These are phyloP conservation scores for Marvania coccoides DNA, from an alignment of 139 green algal species.

Conservation along the genomic window DNA sequence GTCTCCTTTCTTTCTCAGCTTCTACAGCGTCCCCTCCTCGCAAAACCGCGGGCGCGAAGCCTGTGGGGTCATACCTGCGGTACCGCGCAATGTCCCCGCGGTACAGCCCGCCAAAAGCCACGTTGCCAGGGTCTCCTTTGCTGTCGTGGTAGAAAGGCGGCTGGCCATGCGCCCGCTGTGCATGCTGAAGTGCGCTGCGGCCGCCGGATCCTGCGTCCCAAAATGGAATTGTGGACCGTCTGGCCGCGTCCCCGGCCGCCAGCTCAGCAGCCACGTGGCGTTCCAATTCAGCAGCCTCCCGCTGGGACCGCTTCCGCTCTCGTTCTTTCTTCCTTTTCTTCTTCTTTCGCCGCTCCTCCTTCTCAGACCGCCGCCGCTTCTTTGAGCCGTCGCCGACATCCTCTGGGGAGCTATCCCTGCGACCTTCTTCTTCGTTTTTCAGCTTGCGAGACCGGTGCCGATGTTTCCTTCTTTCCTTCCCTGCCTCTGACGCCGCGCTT, in stretches of 20 bases:
- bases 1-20: not conserved
- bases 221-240: not conserved
- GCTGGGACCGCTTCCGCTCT: slow-evolving; percentile 3
- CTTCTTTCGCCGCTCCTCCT: not conserved
- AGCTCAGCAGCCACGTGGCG: not conserved
- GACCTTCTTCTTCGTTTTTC: not conserved
- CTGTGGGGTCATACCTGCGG: not conserved
- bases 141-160: not conserved
- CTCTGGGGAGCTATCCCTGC: slow-evolving; percentile 1
- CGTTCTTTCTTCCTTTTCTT: not conserved
- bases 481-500: not conserved
- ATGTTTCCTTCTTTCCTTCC: not conserved
- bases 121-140: slow-evolving; percentile 51
- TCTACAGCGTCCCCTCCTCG: too few species aligned
- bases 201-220: not conserved
- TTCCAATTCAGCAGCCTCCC: not conserved
- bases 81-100: slow-evolving; percentile 46
- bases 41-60: not conserved
- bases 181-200: slow-evolving; percentile 5
- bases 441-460: too few species aligned
- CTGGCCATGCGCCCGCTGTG: slow-evolving; percentile 1
- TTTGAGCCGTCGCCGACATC: not conserved
- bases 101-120: slow-evolving; percentile 57
- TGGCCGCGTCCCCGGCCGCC: not conserved
- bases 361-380: slow-evolving; percentile 1